These are phyloP conservation scores for Endothia cerciana DNA, from an alignment of 2,329 filamentous ascomycete species.

Conservation along the genomic window DNA sequence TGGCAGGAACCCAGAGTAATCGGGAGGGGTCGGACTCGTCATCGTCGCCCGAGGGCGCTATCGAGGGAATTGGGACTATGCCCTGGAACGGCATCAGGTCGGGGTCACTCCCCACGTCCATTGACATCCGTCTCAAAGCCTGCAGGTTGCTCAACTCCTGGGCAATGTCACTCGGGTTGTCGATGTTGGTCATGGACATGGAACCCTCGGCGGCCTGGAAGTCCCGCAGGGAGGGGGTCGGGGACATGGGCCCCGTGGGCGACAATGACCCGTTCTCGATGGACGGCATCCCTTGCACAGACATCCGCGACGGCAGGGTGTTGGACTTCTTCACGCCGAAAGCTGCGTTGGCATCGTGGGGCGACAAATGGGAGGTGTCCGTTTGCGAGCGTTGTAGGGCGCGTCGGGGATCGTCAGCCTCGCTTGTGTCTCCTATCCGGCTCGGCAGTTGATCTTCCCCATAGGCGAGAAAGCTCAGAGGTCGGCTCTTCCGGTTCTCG, in stretches of 20 bases:
- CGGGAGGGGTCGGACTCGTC: slow-evolving; percentile 88
- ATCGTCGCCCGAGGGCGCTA: slow-evolving; percentile 72
- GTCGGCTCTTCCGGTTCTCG: slow-evolving; percentile 59
- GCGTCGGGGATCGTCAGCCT: slow-evolving; percentile 44
- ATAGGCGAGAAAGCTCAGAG: slow-evolving; percentile 74
- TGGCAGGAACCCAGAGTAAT: slow-evolving; percentile 93
- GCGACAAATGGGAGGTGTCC: slow-evolving; percentile 41
- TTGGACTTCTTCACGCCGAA: slow-evolving; percentile 47
- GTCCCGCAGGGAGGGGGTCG: slow-evolving; percentile 57
- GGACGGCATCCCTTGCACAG: slow-evolving; percentile 46
- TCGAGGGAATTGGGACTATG: slow-evolving; percentile 71
- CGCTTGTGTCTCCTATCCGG: slow-evolving; percentile 23
- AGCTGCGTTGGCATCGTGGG: slow-evolving; percentile 37
- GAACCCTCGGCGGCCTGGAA: slow-evolving; percentile 66
- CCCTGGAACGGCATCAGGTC: slow-evolving; percentile 75
- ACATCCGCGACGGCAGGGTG: slow-evolving; percentile 44
- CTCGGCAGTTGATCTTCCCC: slow-evolving; percentile 55
- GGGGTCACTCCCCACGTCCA: slow-evolving; percentile 79
- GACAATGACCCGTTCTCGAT: slow-evolving; percentile 43
- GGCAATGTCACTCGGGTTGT: slow-evolving; percentile 84
- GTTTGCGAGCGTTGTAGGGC: slow-evolving; percentile 51
- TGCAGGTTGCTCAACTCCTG: slow-evolving; percentile 93
- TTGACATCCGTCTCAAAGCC: slow-evolving; percentile 88
- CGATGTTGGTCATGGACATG: slow-evolving; percentile 87
- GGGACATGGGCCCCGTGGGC: slow-evolving; percentile 47